Percentiles rank a stretch among this genome's conserved stretches.
Evolutionary conservation across 2,329 filamentous ascomycete species (phyloP).

Genomic region (Pezicula carpinea): DNA sequence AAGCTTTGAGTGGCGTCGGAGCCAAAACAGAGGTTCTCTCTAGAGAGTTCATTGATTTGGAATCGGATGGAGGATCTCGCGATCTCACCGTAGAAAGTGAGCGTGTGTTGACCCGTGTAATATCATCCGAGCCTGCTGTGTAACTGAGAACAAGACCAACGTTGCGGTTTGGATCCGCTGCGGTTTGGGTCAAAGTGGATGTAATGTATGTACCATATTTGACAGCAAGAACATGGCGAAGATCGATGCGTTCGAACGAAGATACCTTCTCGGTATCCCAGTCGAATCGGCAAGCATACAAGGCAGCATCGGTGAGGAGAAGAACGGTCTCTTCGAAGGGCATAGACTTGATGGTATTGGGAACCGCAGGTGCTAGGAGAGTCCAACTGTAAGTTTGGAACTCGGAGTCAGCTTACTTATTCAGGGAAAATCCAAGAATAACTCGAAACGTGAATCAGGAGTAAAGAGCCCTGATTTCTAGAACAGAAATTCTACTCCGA

Average conservation of each 20-base stretch:
- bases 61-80: slow-evolving; percentile 16
- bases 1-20: slow-evolving; percentile 5
- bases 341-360: slow-evolving; percentile 62
- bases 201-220: slow-evolving; percentile 86
- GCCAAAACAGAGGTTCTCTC: slow-evolving; percentile 8
- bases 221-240: slow-evolving; percentile 68
- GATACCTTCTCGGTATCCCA: slow-evolving; percentile 94
- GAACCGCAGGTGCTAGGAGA: slow-evolving; percentile 68
- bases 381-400: too few relatives aligned
- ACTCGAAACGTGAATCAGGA: too few relatives aligned
- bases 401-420: too few relatives aligned
- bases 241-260: slow-evolving; percentile 80
- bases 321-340: slow-evolving; percentile 88
- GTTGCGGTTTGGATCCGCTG: slow-evolving; percentile 75
- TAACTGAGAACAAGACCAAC: slow-evolving; percentile 81
- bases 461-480: too few relatives aligned
- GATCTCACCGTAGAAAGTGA: slow-evolving; percentile 58
- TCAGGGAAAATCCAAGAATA: too few relatives aligned
- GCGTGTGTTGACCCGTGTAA: slow-evolving; percentile 79
- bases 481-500: too few relatives aligned
- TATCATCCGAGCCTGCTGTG: slow-evolving; percentile 63
- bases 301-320: slow-evolving; percentile 74
- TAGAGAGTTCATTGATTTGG: slow-evolving; percentile 5
- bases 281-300: slow-evolving; percentile 90
- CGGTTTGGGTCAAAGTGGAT: slow-evolving; percentile 72